Evolutionary conservation across 129 eudicot species (phyloP), one percentile per base, ranked within the genome.

Genomic region (Saposhnikovia divaricata): DNA sequence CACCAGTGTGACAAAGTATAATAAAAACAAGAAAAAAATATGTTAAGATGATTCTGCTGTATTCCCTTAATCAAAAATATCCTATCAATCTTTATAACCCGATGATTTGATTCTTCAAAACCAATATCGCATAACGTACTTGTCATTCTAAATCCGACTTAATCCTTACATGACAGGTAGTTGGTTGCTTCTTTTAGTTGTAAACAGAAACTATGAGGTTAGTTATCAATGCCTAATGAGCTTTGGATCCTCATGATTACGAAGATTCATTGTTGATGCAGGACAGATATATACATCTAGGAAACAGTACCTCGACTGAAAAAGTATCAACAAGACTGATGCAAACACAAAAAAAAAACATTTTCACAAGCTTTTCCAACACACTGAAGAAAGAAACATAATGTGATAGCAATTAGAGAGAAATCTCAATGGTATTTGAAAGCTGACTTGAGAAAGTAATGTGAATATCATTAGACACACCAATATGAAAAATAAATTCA

Each of bases 91-190:
- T 19, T 40, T 72, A 9, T 10, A 72, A 18, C 27, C 9, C 27
- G 21, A 6, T 71, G 13, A 73, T 73, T 21, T 73, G 9, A 73
- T 19, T 37, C 75, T 39, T 72, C 75, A 72, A 72, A 72, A 72
- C 31, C 48, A 39, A 39, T 34, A 38, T 72, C 44, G 18, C 48
- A 21, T 40, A 18, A 6, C 28, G 25, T 27, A 63, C 70, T 25
- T 63, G 27, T 63, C 37, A 25, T 2, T 25, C 16, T 63, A 63
- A 9, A 25, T 63, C 70, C 70, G 28, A 5, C 3, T 57, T 18
- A 21, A 10, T 23, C 37, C 38, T 25, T 63, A 63, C 16, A 63
- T 63, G 37, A 9, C 37, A 63, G 6, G 37, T 25, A 25, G 28
- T 13, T 63, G 31, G 69, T 63, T 63, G 16, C 38, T 63, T 59